These are phyloP conservation scores for Leishmania guyanensis DNA, from an alignment of 208 protist genomes.

Conservation along the genomic window DNA sequence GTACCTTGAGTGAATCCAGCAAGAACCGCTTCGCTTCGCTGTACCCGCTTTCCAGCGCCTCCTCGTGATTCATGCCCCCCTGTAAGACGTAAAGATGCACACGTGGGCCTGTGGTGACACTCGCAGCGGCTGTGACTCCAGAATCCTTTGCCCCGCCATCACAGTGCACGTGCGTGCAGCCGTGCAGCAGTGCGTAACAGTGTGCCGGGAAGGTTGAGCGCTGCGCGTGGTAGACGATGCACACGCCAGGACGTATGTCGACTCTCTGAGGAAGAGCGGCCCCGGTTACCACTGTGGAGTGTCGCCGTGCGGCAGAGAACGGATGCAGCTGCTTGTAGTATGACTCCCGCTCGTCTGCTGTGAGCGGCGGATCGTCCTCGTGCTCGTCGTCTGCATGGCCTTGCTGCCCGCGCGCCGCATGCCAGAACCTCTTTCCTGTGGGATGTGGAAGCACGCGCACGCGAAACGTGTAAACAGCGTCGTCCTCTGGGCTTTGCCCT, in stretches of 20 bases:
- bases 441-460: conserved; percentile 19
- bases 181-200: conserved; percentile 23
- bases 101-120: not conserved
- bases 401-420: not conserved
- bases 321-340: conserved; percentile 22
- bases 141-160: not conserved
- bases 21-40: conserved; percentile 13
- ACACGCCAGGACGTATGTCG: conserved; percentile 23
- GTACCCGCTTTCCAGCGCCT: conserved; percentile 5
- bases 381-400: not conserved
- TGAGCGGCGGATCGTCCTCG: not conserved
- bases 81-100: conserved; percentile 32
- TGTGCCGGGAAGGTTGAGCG: conserved; percentile 24
- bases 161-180: conserved; percentile 22
- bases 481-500: not conserved
- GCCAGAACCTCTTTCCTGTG: conserved; percentile 13
- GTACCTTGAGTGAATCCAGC: conserved; percentile 12
- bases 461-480: conserved; percentile 12
- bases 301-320: conserved; percentile 9
- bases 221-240: conserved; percentile 29
- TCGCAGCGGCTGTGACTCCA: not conserved
- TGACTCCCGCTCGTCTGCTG: conserved; percentile 1
- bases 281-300: not conserved
- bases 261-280: conserved; percentile 5
- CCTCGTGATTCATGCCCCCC: conserved; percentile 21